Evolutionary conservation across 805 yeast species (phyloP).

Genomic region (Hanseniaspora nectarophila): DNA sequence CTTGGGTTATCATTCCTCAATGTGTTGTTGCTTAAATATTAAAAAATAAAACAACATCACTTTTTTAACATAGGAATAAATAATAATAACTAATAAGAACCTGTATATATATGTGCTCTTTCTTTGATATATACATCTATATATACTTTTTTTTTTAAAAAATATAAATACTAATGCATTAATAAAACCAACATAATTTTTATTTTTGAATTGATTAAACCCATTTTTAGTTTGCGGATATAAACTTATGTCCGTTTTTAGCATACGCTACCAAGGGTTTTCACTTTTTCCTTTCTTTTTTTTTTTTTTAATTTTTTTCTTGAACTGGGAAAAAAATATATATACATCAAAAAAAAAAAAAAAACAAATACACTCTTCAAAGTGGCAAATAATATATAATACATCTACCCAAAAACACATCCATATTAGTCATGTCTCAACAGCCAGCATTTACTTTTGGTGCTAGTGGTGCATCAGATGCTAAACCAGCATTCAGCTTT

Average conservation of each 20-base stretch:
- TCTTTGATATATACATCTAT: neutral
- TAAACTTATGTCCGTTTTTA: no score
- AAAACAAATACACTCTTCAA: neutral
- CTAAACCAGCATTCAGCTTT: neutral
- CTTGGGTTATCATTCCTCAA: conserved; percentile 15
- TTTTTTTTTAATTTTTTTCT: no score
- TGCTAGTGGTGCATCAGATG: neutral
- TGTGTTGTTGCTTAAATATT: conserved; percentile 15
- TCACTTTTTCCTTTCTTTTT: no score
- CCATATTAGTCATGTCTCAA: neutral
- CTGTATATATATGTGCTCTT: no score
- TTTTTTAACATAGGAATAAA: neutral
- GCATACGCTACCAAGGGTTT: no score
- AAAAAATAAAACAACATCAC: neutral
- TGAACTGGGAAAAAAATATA: neutral
- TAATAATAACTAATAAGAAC: neutral
- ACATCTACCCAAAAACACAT: neutral
- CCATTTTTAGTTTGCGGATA: no score
- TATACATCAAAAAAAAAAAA: conserved; percentile 10
- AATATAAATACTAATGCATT: no score
- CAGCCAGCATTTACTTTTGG: conserved; percentile 16
- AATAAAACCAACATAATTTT: no score
- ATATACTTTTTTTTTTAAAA: no score
- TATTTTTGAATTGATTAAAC: no score
- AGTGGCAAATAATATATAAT: neutral